phyloP scores from a whole-genome alignment of 495 filamentous ascomycete species.

The Articulospora tetracladia region DNA sequence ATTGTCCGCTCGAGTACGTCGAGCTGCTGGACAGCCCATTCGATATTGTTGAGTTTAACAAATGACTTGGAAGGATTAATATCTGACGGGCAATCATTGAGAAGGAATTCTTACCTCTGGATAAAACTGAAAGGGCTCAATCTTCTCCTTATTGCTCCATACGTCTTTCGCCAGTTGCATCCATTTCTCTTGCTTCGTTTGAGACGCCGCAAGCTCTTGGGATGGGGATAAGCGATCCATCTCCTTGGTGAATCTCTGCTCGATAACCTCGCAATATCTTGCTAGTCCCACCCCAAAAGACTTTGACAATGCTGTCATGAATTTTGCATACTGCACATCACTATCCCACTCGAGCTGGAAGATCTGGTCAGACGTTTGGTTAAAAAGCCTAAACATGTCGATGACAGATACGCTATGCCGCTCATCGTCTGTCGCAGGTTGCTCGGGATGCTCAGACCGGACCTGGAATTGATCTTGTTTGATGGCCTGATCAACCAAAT shows the following conservation, averaged over 20 bases:
- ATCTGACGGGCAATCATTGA: neutral
- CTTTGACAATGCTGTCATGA: conserved; percentile 95
- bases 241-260: conserved; percentile 81
- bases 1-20: conserved; percentile 86
- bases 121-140: conserved; percentile 97
- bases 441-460: conserved; percentile 51
- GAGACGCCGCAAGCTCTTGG: conserved; percentile 71
- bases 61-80: conserved; percentile 59
- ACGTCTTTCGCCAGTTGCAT: conserved; percentile 91
- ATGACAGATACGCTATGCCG: conserved; percentile 90
- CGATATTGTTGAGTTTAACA: conserved; percentile 96
- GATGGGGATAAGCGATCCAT: conserved; percentile 89
- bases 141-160: conserved; percentile 90
- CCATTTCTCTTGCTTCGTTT: conserved; percentile 86
- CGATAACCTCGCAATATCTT: conserved; percentile 87
- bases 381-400: conserved; percentile 92
- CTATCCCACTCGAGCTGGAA: conserved; percentile 87
- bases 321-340: conserved; percentile 88
- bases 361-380: conserved; percentile 82
- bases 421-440: conserved; percentile 71
- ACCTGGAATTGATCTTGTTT: conserved; percentile 82
- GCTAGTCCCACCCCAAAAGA: conserved; percentile 78
- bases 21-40: conserved; percentile 84
- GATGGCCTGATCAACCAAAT: conserved; percentile 85
- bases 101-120: conserved; percentile 62